Evolutionary conservation across 495 filamentous ascomycete genomes (phyloP).

Genomic region (Penicillium samsonianum): DNA sequence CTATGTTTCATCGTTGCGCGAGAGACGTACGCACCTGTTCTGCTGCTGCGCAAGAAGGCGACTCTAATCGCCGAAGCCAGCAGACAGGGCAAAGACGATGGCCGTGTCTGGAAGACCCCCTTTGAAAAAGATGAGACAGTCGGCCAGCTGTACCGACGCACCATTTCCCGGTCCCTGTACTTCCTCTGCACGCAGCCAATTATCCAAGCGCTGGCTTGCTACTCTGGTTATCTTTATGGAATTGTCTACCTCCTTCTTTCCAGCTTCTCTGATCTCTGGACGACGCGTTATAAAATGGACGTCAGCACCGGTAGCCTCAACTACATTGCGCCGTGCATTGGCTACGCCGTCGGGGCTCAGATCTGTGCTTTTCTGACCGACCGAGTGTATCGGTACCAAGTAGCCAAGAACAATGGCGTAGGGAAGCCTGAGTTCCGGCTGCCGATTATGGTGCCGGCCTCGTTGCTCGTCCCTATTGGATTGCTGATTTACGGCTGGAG

Average conservation of each 20-base stretch:
- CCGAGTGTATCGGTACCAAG: conserved; percentile 10
- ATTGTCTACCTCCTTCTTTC: conserved; percentile 62
- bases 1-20: conserved; percentile 57
- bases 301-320: conserved; percentile 57
- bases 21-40: conserved; percentile 60
- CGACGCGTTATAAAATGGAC: conserved; percentile 48
- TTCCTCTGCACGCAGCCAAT: conserved; percentile 53
- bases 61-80: conserved; percentile 43
- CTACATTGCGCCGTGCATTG: conserved; percentile 60
- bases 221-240: conserved; percentile 62
- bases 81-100: background rate
- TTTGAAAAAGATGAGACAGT: conserved; percentile 9
- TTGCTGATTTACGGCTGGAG: conserved; percentile 65
- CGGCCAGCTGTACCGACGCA: conserved; percentile 10
- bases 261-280: conserved; percentile 52
- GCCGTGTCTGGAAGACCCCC: conserved; percentile 1
- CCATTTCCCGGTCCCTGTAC: conserved; percentile 40
- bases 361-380: conserved; percentile 39
- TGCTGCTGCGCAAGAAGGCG: conserved; percentile 52
- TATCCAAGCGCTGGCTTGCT: conserved; percentile 49
- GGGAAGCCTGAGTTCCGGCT: conserved; percentile 59
- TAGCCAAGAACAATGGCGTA: conserved; percentile 10
- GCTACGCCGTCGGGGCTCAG: conserved; percentile 59
- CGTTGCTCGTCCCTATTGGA: conserved; percentile 57
- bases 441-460: conserved; percentile 57